Evolutionary conservation across 2,329 filamentous ascomycete genomes (phyloP), one percentile per base, ranked within the genome.

Genomic region (Cladosporium sphaerospermum): DNA sequence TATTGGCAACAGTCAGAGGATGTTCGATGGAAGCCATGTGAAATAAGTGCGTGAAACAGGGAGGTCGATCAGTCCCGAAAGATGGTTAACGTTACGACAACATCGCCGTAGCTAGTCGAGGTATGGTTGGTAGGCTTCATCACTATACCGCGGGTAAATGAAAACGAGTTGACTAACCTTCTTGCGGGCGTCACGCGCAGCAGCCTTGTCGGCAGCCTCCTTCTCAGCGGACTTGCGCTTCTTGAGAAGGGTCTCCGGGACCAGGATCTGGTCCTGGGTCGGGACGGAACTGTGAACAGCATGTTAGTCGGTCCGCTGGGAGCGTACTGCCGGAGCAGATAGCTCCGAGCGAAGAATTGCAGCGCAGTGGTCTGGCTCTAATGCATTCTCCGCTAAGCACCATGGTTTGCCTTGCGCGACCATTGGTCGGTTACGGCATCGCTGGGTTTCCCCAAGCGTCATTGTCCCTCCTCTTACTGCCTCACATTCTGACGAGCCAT

Each of bases 211-310:
- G 75, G 93, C 91, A 75, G 91, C 88, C 75, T 91, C 90, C 85
- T 96, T 96, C 85, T 99, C 93, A 81, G 96, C 92, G 76, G 84
- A 89, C 90, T 99, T 99, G 82, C 93, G 89, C 89, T 99, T 99
- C 88, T 99, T 99, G 77, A 99, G 85, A 71, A 99, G 89, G 69
- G 93, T 99, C 89, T 99, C 93, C 67, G 93, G 93, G 73, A 97
- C 89, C 75, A 97, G 82, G 75, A 99, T 85, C 76, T 97, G 88
- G 76, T 96, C 89, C 77, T 91, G 79, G 76, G 90, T 95, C 66
- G 93, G 89, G 72, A 96, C 88, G 78, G 84, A 85, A 79, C 90
- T 96, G 73, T 71, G 73, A 62, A 45, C 55, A 42, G 57, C 57
- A 73, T 69, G 74, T 83, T 74, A 89, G 84, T 83, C 81, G 81